Base-by-base conservation (phyloP, 805 yeast genomes). In the Lachancea sp. region DNA sequence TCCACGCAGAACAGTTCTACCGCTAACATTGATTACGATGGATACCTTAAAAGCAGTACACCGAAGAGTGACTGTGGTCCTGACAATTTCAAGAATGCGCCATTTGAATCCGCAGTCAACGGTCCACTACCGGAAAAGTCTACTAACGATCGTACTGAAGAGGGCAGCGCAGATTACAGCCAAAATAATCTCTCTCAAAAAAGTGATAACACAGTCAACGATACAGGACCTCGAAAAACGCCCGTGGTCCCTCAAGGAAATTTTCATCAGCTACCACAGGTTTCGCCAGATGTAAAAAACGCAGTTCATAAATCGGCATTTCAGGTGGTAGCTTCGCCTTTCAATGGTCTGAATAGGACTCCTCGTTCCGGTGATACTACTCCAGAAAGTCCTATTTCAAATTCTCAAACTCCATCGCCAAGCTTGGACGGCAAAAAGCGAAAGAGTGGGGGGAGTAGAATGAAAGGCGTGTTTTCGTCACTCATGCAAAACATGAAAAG, bases 391-490 rank as follows among this genome's bases (percentile, higher is more conserved):
- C 44, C 46, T 3, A 41, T 36, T 17, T 36, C 41, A 11, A 43
- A 43, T 26, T 36, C 50, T 6, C 42, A 32, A 16, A 30, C 46
- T 4, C 42, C 50, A 6, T 38, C 50, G 11, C 46, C 50, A 5
- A 19, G 32, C 16, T 16, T 36, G 13, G 42, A 34, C n/a, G 39
- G 41, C n/a, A 46, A 41, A 37, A 60, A 73, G 44, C 72, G 70
- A 50, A 73, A 72, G 50, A 74, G 78, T 1, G 74, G 70, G 30
- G 52, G 60, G 26, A 49, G 51, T 49, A 71, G 77, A 46, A 74
- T 81, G 46, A 75, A 77, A 48, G 84, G 81, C 5, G 82, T 79
- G 2, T 71, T 83, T 43, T 65, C 81, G 2, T 76, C 68, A 30
- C 66, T 73, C 51, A 70, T 70, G 20, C 57, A 57, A 32, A 54